phyloP scores from a whole-genome alignment of 2,329 filamentous ascomycete genomes.

The Monosporascus sp. region DNA sequence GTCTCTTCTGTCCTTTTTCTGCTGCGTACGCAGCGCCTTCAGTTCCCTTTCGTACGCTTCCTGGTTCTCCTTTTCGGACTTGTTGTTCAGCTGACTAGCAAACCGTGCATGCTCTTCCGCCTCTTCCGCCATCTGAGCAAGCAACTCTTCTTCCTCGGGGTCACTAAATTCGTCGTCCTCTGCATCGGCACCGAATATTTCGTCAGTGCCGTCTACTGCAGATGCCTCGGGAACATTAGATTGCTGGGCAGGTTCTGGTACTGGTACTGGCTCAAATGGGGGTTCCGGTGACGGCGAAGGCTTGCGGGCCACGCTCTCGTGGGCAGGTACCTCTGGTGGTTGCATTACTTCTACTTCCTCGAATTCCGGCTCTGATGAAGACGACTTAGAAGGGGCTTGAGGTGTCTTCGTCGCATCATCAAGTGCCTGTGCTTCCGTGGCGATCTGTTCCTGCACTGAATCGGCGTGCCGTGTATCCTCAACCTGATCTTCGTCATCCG shows the following conservation, averaged over 20 bases:
- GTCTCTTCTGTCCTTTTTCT: conserved; percentile 92
- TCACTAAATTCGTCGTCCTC: conserved; percentile 68
- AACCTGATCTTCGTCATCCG: conserved; percentile 5
- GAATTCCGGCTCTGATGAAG: conserved; percentile 26
- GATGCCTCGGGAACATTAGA: conserved; percentile 2
- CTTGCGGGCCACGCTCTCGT: conserved; percentile 4
- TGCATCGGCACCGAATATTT: conserved; percentile 54
- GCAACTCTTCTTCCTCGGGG: conserved; percentile 84
- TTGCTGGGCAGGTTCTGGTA: conserved; percentile 5
- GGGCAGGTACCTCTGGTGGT: conserved; percentile 12
- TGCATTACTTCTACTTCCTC: conserved; percentile 25
- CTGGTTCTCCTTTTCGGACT: conserved; percentile 62
- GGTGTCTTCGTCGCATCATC: conserved; percentile 2
- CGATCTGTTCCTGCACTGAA: conserved; percentile 9
- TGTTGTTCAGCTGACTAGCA: conserved; percentile 78
- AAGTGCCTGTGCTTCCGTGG: conserved; percentile 5
- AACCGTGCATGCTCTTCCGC: conserved; percentile 93
- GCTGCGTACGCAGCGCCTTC: conserved; percentile 80
- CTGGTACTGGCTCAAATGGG: conserved; percentile 15
- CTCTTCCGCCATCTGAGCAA: conserved; percentile 81
- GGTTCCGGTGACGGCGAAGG: conserved; percentile 11
- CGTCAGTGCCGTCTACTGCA: conserved; percentile 25
- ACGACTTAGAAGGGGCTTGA: conserved; percentile 6
- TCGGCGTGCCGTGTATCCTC: conserved; percentile 11
- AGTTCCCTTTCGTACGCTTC: conserved; percentile 84